Base-by-base conservation (phyloP, 306 rosid genomes). In the Acmispon strigosus region DNA sequence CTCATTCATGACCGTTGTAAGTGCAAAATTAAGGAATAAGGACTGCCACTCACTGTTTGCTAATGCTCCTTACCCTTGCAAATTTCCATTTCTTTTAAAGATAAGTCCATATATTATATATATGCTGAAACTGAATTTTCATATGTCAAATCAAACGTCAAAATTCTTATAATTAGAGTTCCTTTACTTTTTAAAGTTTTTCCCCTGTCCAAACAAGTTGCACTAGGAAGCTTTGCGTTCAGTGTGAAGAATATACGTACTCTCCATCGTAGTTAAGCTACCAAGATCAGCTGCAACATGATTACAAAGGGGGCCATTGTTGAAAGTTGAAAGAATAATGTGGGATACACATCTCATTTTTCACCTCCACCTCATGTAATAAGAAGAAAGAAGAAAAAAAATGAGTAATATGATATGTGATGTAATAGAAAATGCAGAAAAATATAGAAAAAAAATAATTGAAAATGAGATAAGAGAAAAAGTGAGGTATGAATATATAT, bases 241-340 rank as follows among this genome's bases (percentile, higher is more conserved):
- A 32, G 14, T 29, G 54, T 52, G 66, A 73, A 79, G 79, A 73
- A 79, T 73, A 57, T 59, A 57, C 82, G 27, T 22, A 32, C 37
- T 32, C 8, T 32, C 1, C 8, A 32, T 72, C 32, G 15, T 39
- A 32, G 70, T 42, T 48, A 57, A 72, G 64, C 52, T 77, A 62
- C 20, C 47, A 29, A 54, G 34, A 44, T 22, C 1, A 3, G 73
- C 11, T 57, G 70, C 62, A 49, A 36, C 78, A 66, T 78, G 61
- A 78, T 78, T 78, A 67, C 71, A 73, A 64, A 34, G 58, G 69
- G 75, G 79, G 49, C 79, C 76, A 73, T 57, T 18, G 66, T 79
- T 73, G 75, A 73, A 79, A 79, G 70, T 72, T 63, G 67, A 45
- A 5, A 62, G 67, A 45, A 5, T 54, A 77, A 47, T 16, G 53